Evolutionary conservation across 2,329 filamentous ascomycete genomes (phyloP), one percentile per base, ranked within the genome.

Genomic region (Fusarium caatingaense): DNA sequence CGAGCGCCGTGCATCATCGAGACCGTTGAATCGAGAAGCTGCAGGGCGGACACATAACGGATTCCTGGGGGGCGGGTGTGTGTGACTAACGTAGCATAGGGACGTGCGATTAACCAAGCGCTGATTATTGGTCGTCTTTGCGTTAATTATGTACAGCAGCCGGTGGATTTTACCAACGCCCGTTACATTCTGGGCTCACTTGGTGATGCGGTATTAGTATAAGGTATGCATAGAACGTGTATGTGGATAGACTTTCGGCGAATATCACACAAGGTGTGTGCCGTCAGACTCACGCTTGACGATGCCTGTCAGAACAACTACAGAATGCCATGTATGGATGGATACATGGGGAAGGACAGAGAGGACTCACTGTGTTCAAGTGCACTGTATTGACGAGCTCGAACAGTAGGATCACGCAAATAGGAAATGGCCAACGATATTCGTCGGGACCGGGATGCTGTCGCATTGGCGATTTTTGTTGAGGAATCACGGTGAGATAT

Each of bases 1-100:
- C 46, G 66, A 67, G 72, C 66, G 46, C 49, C 56, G 60, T 73
- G 70, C 69, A 74, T 71, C 59, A 66, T 61, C 61, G 61, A 55
- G 58, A 53, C 72, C 71, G 69, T 74, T 75, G 64, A 66, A 68
- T 73, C 72, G 68, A 71, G 55, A 60, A 56, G 60, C 71, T 74
- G 72, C 72, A 74, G 69, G 69, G 56, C 63, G 64, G 69, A 57
- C 65, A 66, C 40, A 64, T 71, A 67, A 67, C 63, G 60, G 66
- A 63, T 64, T 63, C 57, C 64, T 61, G 53, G 41, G 63, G 63
- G 60, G 54, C 37, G 50, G 46, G 30, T 32, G 55, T 58, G 56
- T 57, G 50, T 56, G 50, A 53, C 47, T 56, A 56, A 48, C 62
- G 51, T 61, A 64, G 65, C 34, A n/a, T 56, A 69, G 66, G 62